phyloP scores from a whole-genome alignment of 352 stramenopile species.

The Nothophytophthora sp. region DNA sequence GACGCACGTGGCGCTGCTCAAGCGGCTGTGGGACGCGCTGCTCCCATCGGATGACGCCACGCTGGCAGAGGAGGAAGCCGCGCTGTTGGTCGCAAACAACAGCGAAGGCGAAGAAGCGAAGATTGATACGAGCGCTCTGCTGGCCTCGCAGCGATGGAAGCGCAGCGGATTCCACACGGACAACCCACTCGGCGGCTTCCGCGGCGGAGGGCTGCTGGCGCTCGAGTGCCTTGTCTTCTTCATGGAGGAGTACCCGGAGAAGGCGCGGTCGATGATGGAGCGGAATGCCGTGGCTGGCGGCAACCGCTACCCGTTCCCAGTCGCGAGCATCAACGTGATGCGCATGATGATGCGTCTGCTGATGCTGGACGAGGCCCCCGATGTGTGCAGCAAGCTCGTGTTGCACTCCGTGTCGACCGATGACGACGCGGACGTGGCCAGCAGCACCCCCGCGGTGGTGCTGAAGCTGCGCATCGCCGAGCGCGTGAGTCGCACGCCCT shows the following conservation, averaged over 20 bases:
- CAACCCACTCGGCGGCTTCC: conserved; percentile 75
- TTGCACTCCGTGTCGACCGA: conserved; percentile 42
- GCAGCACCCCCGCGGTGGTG: conserved; percentile 37
- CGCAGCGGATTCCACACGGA: conserved; percentile 82
- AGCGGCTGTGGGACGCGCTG: conserved; percentile 67
- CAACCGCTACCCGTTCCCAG: conserved; percentile 82
- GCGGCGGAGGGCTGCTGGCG: conserved; percentile 68
- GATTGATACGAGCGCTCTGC: conserved; percentile 50
- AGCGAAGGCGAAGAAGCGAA: conserved; percentile 25
- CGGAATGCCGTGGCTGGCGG: conserved; percentile 71
- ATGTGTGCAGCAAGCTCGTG: conserved; percentile 73
- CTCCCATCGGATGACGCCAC: conserved; percentile 33
- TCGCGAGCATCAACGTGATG: conserved; percentile 87
- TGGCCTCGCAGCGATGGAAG: conserved; percentile 66
- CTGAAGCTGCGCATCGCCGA: conserved; percentile 80
- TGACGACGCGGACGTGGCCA: conserved; percentile 12
- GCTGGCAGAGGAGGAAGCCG: conserved; percentile 16
- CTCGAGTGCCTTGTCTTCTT: conserved; percentile 80
- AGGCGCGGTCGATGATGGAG: conserved; percentile 73
- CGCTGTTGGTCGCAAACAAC: conserved; percentile 15
- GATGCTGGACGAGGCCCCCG: conserved; percentile 78
- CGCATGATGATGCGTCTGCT: conserved; percentile 84
- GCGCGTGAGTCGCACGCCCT: conserved; percentile 75
- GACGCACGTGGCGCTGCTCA: conserved; percentile 56
- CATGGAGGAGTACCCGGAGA: conserved; percentile 78